Evolutionary conservation across 2,329 filamentous ascomycete species (phyloP), one percentile per base, ranked within the genome.

Genomic region (Harringtonia aguacate): DNA sequence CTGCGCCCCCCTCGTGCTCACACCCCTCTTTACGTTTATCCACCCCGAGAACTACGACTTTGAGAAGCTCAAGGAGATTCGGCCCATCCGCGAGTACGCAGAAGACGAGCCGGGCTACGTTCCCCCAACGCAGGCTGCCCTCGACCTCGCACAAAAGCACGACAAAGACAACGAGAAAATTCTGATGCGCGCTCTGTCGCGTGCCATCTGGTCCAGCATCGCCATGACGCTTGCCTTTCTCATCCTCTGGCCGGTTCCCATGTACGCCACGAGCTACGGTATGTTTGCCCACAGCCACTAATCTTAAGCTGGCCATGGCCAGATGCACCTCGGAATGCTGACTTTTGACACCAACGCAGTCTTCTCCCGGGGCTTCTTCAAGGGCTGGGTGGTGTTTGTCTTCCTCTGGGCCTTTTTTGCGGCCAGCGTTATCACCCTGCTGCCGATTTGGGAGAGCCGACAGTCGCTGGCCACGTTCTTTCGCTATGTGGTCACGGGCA

Each of bases 11-110:
- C 49, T 85, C 0, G 58, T 90, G 39, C 81, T 90, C 57, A 74
- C 89, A 13, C 86, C 86, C 0, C 50, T 89, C 39, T 69, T 94
- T n/a, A 89, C 85, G 0, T 73, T 81, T 41, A 63, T 73, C 15
- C 79, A 86, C 49, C 48, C 53, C 10, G 81, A 89, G 45, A 80
- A 85, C 53, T 94, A 94, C 62, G 83, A 95, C 67, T 95, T 86
- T 80, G 65, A 76, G 42, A 82, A 79, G 17, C 94, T 94, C 87
- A 75, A 76, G 55, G 70, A n/a, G n/a, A n/a, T n/a, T n/a, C 69
- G 1, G 94, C 94, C 56, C 77, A 84, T 52, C n/a, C n/a, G n/a
- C n/a, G 77, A 75, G 53, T 82, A 77, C 36, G 86, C 94, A 54
- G 87, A 94, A 59, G 72, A 77, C 37, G 84, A 89, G 27, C 37